Base-by-base conservation (phyloP, 495 filamentous ascomycete species). In the Neurospora sp. region DNA sequence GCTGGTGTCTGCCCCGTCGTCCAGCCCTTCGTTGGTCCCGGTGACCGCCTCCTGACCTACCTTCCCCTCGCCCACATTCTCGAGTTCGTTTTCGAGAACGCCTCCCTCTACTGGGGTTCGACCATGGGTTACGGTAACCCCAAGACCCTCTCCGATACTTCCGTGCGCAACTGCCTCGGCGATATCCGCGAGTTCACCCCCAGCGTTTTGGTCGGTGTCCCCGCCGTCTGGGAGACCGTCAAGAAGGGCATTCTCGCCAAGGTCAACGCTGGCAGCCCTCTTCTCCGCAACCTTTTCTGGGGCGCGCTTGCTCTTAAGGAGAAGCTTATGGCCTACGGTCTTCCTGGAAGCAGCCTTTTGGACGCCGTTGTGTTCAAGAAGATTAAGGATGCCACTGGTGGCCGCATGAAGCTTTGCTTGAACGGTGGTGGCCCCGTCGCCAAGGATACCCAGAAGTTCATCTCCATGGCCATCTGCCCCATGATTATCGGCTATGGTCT, bases 121-220 rank as follows among this genome's bases (percentile, higher is more conserved):
- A 94, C 91, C 53, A 98, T 99, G 94, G 96, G 96, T 59, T 99
- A 99, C 82, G 96, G 96, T 77, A 97, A 94, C 81, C 92, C 94
- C 9, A 92, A 92, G 78, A 99, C 96, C 1, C 85, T 99, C 69
- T 97, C 96, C 5, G 96, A 98, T 81, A 83, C 85, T 72, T 96
- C 92, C 16, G 92, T 98, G 77, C 90, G 92, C 73, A 96, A 97
- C 82, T 98, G 93, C 88, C 92, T 91, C 79, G 96, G 96, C 73
- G 96, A 99, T 80, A 98, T 99, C 77, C 89, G 91, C 74, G 96
- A 99, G 79, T 94, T 97, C 83, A 90, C 90, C 78, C 96, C 96
- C 31, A 94, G 92, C 22, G 89, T 99, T 74, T 86, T 99, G 61
- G 93, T 98, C 68, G 96, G 96, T 79, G 96, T 99, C 22, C 96